Evolutionary conservation across 2,329 filamentous ascomycete genomes (phyloP).

Genomic region (Pseudogymnoascus sp.): DNA sequence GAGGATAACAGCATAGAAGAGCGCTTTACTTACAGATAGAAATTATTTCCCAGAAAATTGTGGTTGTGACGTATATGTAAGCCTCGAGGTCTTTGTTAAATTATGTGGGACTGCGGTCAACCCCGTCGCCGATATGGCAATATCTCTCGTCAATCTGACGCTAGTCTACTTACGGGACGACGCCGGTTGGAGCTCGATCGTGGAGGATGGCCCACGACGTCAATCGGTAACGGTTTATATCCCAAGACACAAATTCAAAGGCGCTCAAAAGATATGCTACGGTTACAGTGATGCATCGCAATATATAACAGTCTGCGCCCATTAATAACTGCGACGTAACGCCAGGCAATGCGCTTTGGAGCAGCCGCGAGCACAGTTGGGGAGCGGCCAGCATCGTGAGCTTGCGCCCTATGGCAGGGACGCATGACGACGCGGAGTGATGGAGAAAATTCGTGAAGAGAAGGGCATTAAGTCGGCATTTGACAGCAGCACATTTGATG

Average conservation of each 20-base stretch:
- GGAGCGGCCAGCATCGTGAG: background rate
- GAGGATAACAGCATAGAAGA: background rate
- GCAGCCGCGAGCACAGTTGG: background rate
- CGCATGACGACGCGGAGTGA: constrained; percentile 15
- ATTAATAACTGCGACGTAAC: background rate
- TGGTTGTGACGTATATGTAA: constrained; percentile 7
- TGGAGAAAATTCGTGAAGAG: constrained; percentile 40
- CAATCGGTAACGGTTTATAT: background rate
- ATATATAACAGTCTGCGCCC: background rate
- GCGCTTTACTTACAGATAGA: background rate
- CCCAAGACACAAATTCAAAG: background rate
- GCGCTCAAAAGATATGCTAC: background rate
- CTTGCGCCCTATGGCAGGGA: constrained; percentile 4
- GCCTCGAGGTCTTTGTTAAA: constrained; percentile 5
- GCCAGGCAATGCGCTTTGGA: constrained; percentile 4
- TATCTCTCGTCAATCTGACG: constrained; percentile 3
- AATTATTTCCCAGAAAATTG: background rate
- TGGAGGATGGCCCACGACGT: background rate
- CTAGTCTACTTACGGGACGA: background rate
- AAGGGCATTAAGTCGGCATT: constrained; percentile 60
- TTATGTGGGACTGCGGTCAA: constrained; percentile 2
- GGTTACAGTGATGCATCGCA: background rate
- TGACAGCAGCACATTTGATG: constrained; percentile 81
- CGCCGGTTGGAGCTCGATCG: background rate
- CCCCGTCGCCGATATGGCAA: background rate